A percentile compares a stretch with the other conserved stretches of the same genome.
phyloP scores from a whole-genome alignment of 2,329 filamentous ascomycete genomes.

The Ceratocystis ficicola region DNA sequence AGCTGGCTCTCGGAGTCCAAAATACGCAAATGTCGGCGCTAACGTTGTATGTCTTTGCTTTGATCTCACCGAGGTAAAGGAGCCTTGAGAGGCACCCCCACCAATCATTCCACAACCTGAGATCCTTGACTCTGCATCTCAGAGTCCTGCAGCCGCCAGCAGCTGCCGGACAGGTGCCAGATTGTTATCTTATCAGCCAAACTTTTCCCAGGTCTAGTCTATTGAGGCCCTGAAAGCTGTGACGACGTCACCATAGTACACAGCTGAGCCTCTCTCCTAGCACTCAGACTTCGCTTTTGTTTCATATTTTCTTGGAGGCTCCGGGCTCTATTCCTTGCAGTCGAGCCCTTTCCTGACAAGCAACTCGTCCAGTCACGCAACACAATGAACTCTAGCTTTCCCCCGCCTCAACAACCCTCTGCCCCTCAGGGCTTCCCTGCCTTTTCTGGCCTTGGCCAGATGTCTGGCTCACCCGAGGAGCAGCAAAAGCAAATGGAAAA shows the following conservation, averaged over 20 bases:
- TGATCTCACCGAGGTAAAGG: neutral
- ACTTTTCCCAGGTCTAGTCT: constrained; percentile 1
- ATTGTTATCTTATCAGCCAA: constrained; percentile 9
- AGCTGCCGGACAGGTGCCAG: neutral
- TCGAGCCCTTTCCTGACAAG: neutral
- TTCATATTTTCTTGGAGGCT: neutral
- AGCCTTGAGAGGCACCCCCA: neutral
- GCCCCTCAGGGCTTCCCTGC: constrained; percentile 11
- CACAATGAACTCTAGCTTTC: constrained; percentile 14
- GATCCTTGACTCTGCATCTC: neutral
- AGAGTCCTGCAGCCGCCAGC: neutral
- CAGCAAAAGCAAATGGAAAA: constrained; percentile 24
- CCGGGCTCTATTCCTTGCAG: neutral
- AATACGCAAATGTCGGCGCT: neutral
- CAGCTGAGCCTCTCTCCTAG: neutral
- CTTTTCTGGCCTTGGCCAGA: constrained; percentile 9
- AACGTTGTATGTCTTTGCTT: neutral
- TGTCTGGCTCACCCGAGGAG: constrained; percentile 20
- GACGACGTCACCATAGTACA: neutral
- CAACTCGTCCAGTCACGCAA: neutral
- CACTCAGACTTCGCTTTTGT: neutral
- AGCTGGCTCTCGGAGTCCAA: neutral
- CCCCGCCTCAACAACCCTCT: constrained; percentile 10
- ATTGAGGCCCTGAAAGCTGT: neutral
- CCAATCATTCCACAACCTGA: neutral